Evolutionary conservation across 768 basidiomycete species (phyloP).

Genomic region (Lentinula sp.): DNA sequence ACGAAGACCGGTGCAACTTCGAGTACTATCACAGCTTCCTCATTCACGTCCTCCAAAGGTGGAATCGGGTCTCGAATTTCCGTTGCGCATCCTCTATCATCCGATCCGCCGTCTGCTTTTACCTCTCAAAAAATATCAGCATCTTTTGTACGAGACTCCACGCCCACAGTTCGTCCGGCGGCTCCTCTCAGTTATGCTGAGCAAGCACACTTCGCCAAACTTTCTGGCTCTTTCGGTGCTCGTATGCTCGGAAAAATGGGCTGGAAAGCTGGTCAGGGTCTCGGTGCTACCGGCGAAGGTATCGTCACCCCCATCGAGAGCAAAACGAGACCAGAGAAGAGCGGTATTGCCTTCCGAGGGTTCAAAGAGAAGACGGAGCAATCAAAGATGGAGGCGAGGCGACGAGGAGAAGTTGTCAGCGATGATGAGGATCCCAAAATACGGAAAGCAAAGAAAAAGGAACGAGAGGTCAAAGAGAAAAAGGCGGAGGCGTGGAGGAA

Average conservation of each 20-base stretch:
- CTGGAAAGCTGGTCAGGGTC: conserved; percentile 79
- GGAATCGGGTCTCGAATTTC: conserved; percentile 26
- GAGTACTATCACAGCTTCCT: background rate
- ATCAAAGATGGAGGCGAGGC: conserved; percentile 71
- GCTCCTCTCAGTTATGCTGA: conserved; percentile 60
- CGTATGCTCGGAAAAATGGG: conserved; percentile 94
- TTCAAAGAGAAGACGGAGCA: conserved; percentile 88
- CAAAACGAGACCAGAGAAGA: conserved; percentile 77
- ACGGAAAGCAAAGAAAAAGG: conserved; percentile 47
- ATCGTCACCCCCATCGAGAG: conserved; percentile 86
- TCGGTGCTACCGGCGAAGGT: conserved; percentile 71
- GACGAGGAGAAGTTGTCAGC: conserved; percentile 67
- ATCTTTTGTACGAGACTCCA: conserved; percentile 48
- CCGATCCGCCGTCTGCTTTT: conserved; percentile 35
- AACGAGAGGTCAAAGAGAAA: conserved; percentile 49
- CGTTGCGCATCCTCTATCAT: conserved; percentile 22
- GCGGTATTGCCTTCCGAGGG: conserved; percentile 83
- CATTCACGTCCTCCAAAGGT: background rate
- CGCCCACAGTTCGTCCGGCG: conserved; percentile 40
- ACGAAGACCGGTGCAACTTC: conserved; percentile 23
- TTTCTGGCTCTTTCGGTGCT: conserved; percentile 76
- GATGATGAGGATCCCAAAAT: conserved; percentile 56
- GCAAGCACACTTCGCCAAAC: conserved; percentile 74
- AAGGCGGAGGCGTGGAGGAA: conserved; percentile 81
- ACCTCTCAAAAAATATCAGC: conserved; percentile 20